Evolutionary conservation across 345 rosid species (phyloP).

Genomic region (Rhodomyrtus tomentosa): DNA sequence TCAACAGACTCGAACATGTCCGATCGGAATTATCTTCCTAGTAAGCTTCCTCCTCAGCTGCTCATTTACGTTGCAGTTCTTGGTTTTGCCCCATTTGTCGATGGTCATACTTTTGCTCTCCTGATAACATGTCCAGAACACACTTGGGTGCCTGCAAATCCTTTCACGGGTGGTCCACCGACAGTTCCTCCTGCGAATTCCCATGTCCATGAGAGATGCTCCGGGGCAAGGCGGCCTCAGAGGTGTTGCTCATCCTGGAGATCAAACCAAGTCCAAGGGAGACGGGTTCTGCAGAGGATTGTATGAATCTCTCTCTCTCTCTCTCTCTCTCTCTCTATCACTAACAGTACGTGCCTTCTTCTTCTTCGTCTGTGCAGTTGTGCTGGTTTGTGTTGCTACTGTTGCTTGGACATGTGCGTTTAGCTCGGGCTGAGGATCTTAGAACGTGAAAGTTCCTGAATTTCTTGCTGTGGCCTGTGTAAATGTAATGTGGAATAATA

Average conservation of each 20-base stretch:
- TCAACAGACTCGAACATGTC: neutral
- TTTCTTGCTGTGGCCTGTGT: too few relatives aligned
- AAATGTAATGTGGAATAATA: too few relatives aligned
- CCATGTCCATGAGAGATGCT: neutral
- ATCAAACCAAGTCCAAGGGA: conserved; percentile 2
- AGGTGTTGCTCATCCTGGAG: neutral
- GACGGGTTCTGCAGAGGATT: conserved; percentile 6
- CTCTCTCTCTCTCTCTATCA: neutral
- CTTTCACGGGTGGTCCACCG: neutral
- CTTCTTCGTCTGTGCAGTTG: neutral
- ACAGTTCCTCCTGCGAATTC: neutral
- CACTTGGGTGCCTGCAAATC: neutral
- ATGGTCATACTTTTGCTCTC: neutral
- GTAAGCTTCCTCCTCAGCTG: neutral
- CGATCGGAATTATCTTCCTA: neutral
- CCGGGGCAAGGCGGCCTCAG: neutral
- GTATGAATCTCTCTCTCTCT: neutral
- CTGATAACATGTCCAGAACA: neutral
- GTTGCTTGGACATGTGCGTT: conserved; percentile 10
- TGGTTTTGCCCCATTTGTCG: too few relatives aligned
- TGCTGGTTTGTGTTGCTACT: conserved; percentile 9
- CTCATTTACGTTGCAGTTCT: neutral
- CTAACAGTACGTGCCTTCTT: neutral
- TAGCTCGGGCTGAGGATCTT: neutral
- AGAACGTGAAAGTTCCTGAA: too few relatives aligned